Conservation (phyloP, 495 filamentous ascomycete species). For the Aspergillus kassunensis region DNA sequence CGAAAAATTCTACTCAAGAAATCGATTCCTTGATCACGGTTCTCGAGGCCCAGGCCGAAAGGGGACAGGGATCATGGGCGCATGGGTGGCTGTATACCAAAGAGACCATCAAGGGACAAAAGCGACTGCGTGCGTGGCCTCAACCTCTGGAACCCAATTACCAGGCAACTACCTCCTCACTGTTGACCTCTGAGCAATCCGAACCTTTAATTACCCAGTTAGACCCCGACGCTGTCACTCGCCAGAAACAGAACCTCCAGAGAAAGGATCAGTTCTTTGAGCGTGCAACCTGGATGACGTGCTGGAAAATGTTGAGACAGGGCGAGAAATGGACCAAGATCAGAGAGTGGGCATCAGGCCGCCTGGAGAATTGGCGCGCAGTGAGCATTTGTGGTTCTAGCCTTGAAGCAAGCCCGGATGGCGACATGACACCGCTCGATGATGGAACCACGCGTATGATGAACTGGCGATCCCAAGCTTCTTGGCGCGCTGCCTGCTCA, state of each 20-base stretch:
- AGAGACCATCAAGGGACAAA: slow-evolving; percentile 82
- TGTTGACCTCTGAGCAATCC: slow-evolving; percentile 54
- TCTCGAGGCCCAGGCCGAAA: slow-evolving; percentile 56
- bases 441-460: slow-evolving; percentile 45
- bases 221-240: slow-evolving; percentile 82
- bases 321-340: slow-evolving; percentile 69
- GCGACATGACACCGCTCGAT: slow-evolving; percentile 34
- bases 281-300: slow-evolving; percentile 78
- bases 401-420: slow-evolving; percentile 28
- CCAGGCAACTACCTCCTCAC: slow-evolving; percentile 51
- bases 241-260: slow-evolving; percentile 70
- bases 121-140: slow-evolving; percentile 65
- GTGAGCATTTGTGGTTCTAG: slow-evolving; percentile 45
- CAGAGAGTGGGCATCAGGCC: slow-evolving; percentile 72
- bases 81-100: slow-evolving; percentile 92
- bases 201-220: slow-evolving; percentile 78
- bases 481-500: slow-evolving; percentile 80
- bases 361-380: slow-evolving; percentile 82
- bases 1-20: slow-evolving; percentile 57
- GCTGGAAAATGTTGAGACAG: slow-evolving; percentile 82
- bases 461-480: slow-evolving; percentile 46
- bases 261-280: slow-evolving; percentile 82
- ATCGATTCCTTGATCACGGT: slow-evolving; percentile 72
- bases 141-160: slow-evolving; percentile 59
- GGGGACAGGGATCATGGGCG: slow-evolving; percentile 64